Evolutionary conservation across 1,139 yeast species (phyloP), one percentile per base, ranked within the genome.

Genomic region (Geotrichum citri-aurantii): DNA sequence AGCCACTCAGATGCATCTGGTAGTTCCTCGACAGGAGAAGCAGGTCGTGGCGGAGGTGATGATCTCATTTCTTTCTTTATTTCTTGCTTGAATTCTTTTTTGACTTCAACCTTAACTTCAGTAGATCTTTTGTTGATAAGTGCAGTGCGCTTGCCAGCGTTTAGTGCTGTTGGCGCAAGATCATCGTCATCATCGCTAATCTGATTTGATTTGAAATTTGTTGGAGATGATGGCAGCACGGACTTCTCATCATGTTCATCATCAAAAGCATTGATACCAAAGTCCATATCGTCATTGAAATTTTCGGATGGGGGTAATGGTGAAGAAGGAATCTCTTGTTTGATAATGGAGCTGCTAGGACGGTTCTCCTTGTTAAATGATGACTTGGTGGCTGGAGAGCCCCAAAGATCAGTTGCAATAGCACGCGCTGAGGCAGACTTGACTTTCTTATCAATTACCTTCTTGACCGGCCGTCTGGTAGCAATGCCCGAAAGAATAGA

Each of bases 221-320:
- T 33, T 1, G 57, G 59, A 4, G 56, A 53, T 8, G 60, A 54
- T 12, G 60, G 60, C 12, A 33, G 26, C 8, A 17, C 27, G 6
- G 50, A 19, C 26, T 31, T 42, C 52, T 72, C 66, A 56, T 75
- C 76, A 23, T 27, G 42, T 14, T 47, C 31, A 5, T 54, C 56
- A n/a, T 69, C 71, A 17, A 46, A 17, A 12, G 53, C 58, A 12
- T 14, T 17, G 33, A 50, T 59, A 27, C 59, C 59, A 27, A 33
- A 44, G 21, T 59, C 59, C 26, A 59, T 19, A 26, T 57, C 55
- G 33, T 33, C 48, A 46, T 42, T 40, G 5, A 54, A 33, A 33
- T 48, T 44, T n/a, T 42, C 44, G 14, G 21, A 51, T 8, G 14
- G 44, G 3, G 56, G 53, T 23, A 49, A 48, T n/a, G 60, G 58